Conservation (phyloP, 495 filamentous ascomycete genomes). For the Tuber aestivum region DNA sequence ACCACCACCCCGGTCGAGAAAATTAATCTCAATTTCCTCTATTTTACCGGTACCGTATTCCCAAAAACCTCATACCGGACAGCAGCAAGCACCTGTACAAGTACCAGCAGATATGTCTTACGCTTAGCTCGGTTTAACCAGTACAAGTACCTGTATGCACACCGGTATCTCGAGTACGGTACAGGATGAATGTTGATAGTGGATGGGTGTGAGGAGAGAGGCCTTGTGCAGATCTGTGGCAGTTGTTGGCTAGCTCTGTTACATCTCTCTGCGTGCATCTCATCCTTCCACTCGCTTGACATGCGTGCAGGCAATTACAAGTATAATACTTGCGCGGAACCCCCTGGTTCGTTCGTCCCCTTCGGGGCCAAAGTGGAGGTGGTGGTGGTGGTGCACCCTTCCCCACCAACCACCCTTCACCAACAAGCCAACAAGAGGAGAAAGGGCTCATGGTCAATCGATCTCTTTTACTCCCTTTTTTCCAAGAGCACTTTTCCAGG, state of each 20-base stretch:
- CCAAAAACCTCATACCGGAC: constrained; percentile 10
- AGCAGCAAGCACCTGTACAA: constrained; percentile 34
- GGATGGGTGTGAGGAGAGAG: constrained; percentile 27
- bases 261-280: constrained; percentile 39
- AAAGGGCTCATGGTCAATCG: constrained; percentile 17
- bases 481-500: constrained; percentile 15
- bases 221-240: constrained; percentile 37
- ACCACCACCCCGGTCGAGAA: background rate
- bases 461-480: constrained; percentile 29
- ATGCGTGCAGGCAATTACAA: constrained; percentile 21
- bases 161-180: too few relatives aligned
- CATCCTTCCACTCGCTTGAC: constrained; percentile 37
- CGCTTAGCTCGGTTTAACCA: background rate
- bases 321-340: constrained; percentile 7
- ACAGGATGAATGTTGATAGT: constrained; percentile 11
- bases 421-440: constrained; percentile 34
- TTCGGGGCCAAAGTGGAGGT: constrained; percentile 28
- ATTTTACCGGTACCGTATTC: background rate
- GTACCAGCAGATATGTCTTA: constrained; percentile 21
- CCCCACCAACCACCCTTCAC: constrained; percentile 28
- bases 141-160: background rate
- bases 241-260: constrained; percentile 27
- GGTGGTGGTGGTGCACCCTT: constrained; percentile 9
- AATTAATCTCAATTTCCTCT: background rate
- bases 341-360: constrained; percentile 32